These are phyloP conservation scores for Pichia sp. DNA, from an alignment of 1,139 yeast genomes.

Conservation along the genomic window DNA sequence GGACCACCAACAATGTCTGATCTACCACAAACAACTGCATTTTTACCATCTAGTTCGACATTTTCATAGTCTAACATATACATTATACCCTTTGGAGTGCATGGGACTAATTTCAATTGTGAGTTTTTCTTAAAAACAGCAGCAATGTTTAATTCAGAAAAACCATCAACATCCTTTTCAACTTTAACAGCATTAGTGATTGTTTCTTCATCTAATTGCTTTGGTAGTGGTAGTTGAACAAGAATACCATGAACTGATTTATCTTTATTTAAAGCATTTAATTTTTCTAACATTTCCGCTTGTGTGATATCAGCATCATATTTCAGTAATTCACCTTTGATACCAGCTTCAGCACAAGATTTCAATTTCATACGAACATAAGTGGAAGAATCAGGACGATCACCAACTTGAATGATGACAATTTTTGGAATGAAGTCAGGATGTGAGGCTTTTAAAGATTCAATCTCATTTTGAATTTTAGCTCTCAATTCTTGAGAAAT, in stretches of 20 bases:
- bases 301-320: slow-evolving; percentile 52
- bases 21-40: slow-evolving; percentile 74
- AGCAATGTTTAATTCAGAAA: slow-evolving; percentile 68
- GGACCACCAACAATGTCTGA: slow-evolving; percentile 83
- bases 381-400: slow-evolving; percentile 69
- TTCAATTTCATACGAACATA: slow-evolving; percentile 70
- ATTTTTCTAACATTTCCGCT: slow-evolving; percentile 47
- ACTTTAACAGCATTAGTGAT: slow-evolving; percentile 63
- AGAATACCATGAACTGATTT: slow-evolving; percentile 61
- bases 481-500: slow-evolving; percentile 27
- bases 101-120: slow-evolving; percentile 63
- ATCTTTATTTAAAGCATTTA: slow-evolving; percentile 54
- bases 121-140: slow-evolving; percentile 71
- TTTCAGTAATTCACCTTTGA: slow-evolving; percentile 51
- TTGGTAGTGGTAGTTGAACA: slow-evolving; percentile 69
- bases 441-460: slow-evolving; percentile 39
- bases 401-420: slow-evolving; percentile 69
- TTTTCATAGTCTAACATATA: slow-evolving; percentile 61
- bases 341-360: slow-evolving; percentile 65
- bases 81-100: slow-evolving; percentile 75
- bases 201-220: slow-evolving; percentile 58
- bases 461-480: slow-evolving; percentile 39
- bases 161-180: slow-evolving; percentile 76
- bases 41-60: slow-evolving; percentile 52
- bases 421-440: slow-evolving; percentile 56